Conservation (phyloP, 352 stramenopile species). For the Aphanomyces stellatus region DNA sequence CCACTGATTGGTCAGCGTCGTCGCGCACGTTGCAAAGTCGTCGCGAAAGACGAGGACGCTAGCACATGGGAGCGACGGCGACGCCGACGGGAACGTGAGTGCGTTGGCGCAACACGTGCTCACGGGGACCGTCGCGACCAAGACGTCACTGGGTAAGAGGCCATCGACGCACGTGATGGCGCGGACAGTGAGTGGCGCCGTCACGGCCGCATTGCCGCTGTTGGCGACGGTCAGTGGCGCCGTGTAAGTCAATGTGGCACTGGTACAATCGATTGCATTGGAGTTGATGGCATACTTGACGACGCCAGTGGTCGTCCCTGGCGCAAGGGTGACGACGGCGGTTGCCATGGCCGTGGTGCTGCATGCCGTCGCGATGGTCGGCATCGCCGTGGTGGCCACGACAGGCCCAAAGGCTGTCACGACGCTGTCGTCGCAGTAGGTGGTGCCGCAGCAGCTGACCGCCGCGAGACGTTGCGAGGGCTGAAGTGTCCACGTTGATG, state of each 20-base stretch:
- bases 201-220: slow-evolving; percentile 5
- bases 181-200: slow-evolving; percentile 18
- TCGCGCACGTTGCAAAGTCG: slow-evolving; percentile 38
- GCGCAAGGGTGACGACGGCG: slow-evolving; percentile 22
- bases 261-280: slow-evolving; percentile 23
- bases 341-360: slow-evolving; percentile 25
- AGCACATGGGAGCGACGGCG: slow-evolving; percentile 27
- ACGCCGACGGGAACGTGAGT: slow-evolving; percentile 29
- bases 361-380: slow-evolving; percentile 22
- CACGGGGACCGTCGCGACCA: slow-evolving; percentile 31
- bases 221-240: slow-evolving; percentile 26
- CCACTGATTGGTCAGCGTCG: slow-evolving; percentile 48
- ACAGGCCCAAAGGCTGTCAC: slow-evolving; percentile 24
- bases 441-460: slow-evolving; percentile 35
- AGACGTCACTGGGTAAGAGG: slow-evolving; percentile 29
- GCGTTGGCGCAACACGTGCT: slow-evolving; percentile 45
- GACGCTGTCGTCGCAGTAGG: slow-evolving; percentile 23
- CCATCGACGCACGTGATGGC: slow-evolving; percentile 49
- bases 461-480: slow-evolving; percentile 40
- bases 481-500: slow-evolving; percentile 19
- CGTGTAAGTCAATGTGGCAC: slow-evolving; percentile 27
- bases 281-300: slow-evolving; percentile 28
- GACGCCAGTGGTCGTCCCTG: slow-evolving; percentile 26
- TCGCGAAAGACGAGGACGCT: slow-evolving; percentile 49
- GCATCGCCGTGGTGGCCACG: slow-evolving; percentile 20